Percentiles rank a stretch among this genome's conserved stretches.
Evolutionary conservation across 2,329 filamentous ascomycete genomes (phyloP).

Genomic region (Colletotrichum gigasporum): DNA sequence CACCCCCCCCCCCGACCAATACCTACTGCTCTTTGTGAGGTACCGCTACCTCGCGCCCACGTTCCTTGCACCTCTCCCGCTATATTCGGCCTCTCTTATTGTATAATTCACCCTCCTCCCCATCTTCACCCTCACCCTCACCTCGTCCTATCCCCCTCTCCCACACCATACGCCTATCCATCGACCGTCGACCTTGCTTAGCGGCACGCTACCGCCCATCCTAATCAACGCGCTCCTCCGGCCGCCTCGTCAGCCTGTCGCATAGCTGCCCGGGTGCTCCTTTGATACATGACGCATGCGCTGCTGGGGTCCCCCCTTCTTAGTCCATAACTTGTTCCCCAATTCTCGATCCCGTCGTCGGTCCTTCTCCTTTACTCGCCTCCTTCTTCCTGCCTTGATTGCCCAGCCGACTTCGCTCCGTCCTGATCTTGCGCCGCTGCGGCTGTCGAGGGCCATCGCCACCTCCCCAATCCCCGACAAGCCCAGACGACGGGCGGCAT

Average conservation of each 20-base stretch:
- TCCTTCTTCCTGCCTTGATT: conserved; percentile 10
- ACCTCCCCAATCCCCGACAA: conserved; percentile 12
- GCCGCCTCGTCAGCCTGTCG: conserved; percentile 29
- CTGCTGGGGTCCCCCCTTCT: conserved; percentile 32
- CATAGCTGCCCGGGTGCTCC: conserved; percentile 31
- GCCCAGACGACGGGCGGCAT: conserved; percentile 38
- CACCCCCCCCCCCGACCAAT: not conserved
- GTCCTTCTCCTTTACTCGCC: conserved; percentile 19
- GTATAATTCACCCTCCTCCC: conserved; percentile 20
- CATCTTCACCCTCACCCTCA: not conserved
- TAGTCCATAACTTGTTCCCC: conserved; percentile 27
- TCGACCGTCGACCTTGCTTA: conserved; percentile 7
- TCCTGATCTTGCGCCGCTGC: conserved; percentile 9
- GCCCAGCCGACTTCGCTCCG: conserved; percentile 4
- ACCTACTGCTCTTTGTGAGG: not conserved
- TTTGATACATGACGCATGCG: conserved; percentile 34
- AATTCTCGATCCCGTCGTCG: conserved; percentile 24
- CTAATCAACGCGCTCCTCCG: conserved; percentile 25
- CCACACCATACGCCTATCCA: not conserved
- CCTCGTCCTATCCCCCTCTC: not conserved
- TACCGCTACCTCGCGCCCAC: conserved; percentile 9
- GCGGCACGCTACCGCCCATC: conserved; percentile 23
- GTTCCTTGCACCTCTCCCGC: conserved; percentile 16
- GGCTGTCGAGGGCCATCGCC: conserved; percentile 14
- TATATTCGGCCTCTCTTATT: conserved; percentile 3